Conservation (phyloP, 768 basidiomycete genomes). For the Xerocomus potaroensis region DNA sequence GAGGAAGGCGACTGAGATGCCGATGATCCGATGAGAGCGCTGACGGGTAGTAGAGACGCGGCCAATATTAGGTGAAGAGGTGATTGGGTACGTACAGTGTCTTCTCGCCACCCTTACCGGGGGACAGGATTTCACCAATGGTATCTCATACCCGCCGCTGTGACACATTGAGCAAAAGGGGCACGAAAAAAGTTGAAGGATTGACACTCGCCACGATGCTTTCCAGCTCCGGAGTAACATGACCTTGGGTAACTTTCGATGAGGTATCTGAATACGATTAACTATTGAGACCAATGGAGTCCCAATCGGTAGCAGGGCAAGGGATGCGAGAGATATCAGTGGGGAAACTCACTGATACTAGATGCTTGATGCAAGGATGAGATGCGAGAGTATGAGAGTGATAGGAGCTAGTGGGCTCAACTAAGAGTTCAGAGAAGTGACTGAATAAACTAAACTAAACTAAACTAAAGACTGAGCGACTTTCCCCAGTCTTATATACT, state of each 20-base stretch:
- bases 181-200: not conserved
- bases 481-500: too few species aligned
- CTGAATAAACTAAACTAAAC: too few species aligned
- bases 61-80: not conserved
- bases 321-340: too few species aligned
- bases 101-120: slow-evolving; percentile 42
- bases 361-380: too few species aligned
- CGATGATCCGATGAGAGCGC: slow-evolving; percentile 55
- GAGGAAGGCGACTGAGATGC: slow-evolving; percentile 48
- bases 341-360: too few species aligned
- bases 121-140: slow-evolving; percentile 60
- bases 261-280: slow-evolving; percentile 13
- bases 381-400: too few species aligned
- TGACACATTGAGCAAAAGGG: not conserved
- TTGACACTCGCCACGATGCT: slow-evolving; percentile 50
- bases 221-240: slow-evolving; percentile 59
- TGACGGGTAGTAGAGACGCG: slow-evolving; percentile 21
- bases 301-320: too few species aligned
- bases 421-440: too few species aligned
- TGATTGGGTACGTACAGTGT: slow-evolving; percentile 46
- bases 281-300: too few species aligned
- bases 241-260: slow-evolving; percentile 36
- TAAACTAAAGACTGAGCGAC: too few species aligned
- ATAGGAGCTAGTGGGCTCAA: too few species aligned
- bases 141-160: slow-evolving; percentile 70